A percentile compares a stretch with the other conserved stretches of the same genome.
These are phyloP conservation scores for Nannochloropsis granulata DNA, from an alignment of 108 stramenopile species.

Conservation along the genomic window DNA sequence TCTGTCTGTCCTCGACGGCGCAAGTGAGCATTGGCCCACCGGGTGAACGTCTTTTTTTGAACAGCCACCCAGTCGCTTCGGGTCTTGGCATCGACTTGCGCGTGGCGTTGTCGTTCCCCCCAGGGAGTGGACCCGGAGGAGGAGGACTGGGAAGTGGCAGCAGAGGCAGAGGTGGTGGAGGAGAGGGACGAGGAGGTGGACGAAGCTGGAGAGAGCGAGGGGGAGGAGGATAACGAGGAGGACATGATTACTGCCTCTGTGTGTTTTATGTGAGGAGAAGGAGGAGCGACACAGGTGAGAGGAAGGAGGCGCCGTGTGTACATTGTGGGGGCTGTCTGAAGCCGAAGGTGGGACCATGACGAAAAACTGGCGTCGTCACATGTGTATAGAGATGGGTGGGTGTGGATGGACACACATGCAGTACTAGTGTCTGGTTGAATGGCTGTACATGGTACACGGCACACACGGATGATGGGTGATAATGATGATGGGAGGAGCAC, in stretches of 20 bases:
- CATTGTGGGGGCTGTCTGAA: no score
- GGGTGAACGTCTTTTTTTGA: slow-evolving; percentile 30
- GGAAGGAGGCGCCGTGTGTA: no score
- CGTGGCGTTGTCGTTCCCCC: background rate
- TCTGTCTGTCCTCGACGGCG: background rate
- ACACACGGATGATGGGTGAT: no score
- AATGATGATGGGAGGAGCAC: no score
- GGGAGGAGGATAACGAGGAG: background rate
- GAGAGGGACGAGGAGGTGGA: background rate
- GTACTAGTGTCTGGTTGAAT: no score
- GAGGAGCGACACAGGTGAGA: no score
- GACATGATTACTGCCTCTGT: background rate
- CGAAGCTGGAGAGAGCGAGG: background rate
- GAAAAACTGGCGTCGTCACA: no score
- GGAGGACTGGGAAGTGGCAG: background rate
- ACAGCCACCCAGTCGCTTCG: background rate
- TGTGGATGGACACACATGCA: no score
- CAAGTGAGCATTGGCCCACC: slow-evolving; percentile 1
- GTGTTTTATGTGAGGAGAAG: no score
- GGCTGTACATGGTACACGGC: no score
- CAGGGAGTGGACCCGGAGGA: background rate
- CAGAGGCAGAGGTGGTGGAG: background rate
- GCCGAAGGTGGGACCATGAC: no score
- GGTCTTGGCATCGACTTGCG: background rate
- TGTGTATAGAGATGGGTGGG: no score